Conservation (phyloP, 2,329 filamentous ascomycete genomes). For the Incumbomyces lentus region DNA sequence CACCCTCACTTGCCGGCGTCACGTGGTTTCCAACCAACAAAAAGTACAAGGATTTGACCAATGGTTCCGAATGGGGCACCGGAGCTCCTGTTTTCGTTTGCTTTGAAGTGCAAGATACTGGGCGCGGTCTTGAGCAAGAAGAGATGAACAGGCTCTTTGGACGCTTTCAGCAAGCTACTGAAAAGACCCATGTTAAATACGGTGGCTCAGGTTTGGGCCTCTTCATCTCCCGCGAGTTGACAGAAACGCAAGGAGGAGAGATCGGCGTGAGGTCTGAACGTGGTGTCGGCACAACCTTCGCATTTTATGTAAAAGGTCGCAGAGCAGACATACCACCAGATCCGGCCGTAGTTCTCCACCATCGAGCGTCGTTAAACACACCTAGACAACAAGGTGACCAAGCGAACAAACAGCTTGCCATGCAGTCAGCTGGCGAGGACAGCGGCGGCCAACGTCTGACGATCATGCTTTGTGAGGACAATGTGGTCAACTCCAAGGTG, state of each 20-base stretch:
- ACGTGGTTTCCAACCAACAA: conserved; percentile 11
- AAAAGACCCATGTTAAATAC: conserved; percentile 66
- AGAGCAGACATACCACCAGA: background rate
- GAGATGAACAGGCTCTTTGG: conserved; percentile 67
- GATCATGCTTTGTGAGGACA: conserved; percentile 34
- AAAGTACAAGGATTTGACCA: conserved; percentile 19
- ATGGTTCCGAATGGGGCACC: conserved; percentile 41
- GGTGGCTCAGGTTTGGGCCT: conserved; percentile 68
- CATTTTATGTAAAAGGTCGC: conserved; percentile 44
- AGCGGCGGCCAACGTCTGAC: conserved; percentile 6
- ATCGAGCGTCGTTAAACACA: background rate
- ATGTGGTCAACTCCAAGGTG: conserved; percentile 30
- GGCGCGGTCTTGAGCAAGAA: conserved; percentile 58
- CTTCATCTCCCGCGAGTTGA: conserved; percentile 66
- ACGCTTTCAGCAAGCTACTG: conserved; percentile 66
- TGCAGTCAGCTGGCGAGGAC: background rate
- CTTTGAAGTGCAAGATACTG: conserved; percentile 67
- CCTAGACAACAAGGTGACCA: too few species aligned
- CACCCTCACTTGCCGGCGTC: conserved; percentile 15
- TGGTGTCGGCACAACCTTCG: conserved; percentile 46
- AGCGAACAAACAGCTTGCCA: too few species aligned
- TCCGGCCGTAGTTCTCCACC: background rate
- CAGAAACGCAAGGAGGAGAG: conserved; percentile 67
- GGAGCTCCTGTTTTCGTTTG: conserved; percentile 53
- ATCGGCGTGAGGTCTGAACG: conserved; percentile 56